Base-by-base conservation (phyloP, 2,329 filamentous ascomycete genomes). In the Fusarium robinianum region DNA sequence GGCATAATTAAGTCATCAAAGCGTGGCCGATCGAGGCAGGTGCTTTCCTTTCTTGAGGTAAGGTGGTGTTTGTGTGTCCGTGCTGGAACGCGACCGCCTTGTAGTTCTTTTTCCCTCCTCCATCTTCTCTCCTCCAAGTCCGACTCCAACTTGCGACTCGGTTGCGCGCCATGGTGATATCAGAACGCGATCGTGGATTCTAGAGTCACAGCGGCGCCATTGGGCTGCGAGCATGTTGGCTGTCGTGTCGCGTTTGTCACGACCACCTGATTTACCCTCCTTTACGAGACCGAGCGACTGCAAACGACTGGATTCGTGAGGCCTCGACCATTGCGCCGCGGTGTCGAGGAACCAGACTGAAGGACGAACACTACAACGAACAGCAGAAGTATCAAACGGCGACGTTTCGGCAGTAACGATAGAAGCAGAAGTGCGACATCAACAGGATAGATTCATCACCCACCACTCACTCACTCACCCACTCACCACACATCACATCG, bases 211-310 rank as follows among this genome's bases (percentile, higher is more conserved):
- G 46, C 47, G 30, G 45, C 47, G 51, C 55, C 55, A 49, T 54
- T 58, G 53, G 51, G 53, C 40, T 46, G 41, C 30, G 43, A 55
- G 47, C 47, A 59, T 54, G 55, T 42, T 57, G 48, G 46, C 41
- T 30, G 18, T 49, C 31, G 46, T 29, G 41, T 43, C 45, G 44
- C 55, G 51, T 43, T 49, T 46, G 47, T 53, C 26, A 48, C 49
- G 48, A 57, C 36, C 44, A 36, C 49, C 52, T 44, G 41, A 31
- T 38, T 56, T 43, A 35, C 37, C 41, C 31, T 31, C 27, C 25
- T 33, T 33, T 33, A 29, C 38, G 16, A 37, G 45, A 36, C 48
- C 36, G 46, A 47, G 31, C 35, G 44, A 22, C 41, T 42, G 44
- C 44, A 44, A 35, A 48, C 45, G 46, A 46, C 47, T n/a, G 21